Percentiles rank a stretch among this genome's conserved stretches.
Conservation (phyloP, 108 stramenopile genomes). For the Skeletonema tropicum region DNA sequence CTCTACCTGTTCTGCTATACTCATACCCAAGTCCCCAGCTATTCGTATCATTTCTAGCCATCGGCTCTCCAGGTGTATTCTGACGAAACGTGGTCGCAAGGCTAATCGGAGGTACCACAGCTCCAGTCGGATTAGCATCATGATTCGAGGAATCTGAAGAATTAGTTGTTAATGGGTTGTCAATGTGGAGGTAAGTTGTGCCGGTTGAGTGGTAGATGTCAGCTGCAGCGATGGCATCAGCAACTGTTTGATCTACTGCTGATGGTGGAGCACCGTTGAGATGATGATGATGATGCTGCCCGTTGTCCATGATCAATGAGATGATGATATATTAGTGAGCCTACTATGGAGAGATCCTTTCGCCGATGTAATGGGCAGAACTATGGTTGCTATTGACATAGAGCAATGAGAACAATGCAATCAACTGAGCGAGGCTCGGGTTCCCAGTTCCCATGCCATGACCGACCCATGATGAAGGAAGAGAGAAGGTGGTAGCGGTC, state of each 20-base stretch:
- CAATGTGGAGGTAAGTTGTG: conserved; percentile 59
- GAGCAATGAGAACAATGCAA: neutral
- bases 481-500: too few species aligned
- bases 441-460: too few species aligned
- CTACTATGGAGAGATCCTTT: neutral
- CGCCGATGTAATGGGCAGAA: neutral
- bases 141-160: neutral
- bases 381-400: too few species aligned
- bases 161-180: conserved; percentile 27
- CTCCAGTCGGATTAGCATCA: conserved; percentile 71
- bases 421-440: too few species aligned
- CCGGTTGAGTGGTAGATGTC: conserved; percentile 52
- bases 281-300: neutral
- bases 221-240: conserved; percentile 25
- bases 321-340: neutral
- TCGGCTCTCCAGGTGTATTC: conserved; percentile 62
- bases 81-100: conserved; percentile 86
- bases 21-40: conserved; percentile 88
- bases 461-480: too few species aligned
- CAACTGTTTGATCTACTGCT: conserved; percentile 1
- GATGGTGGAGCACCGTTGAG: neutral
- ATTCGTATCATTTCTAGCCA: conserved; percentile 68
- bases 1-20: conserved; percentile 64
- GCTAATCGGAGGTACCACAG: conserved; percentile 76
- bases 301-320: neutral